Base-by-base conservation (phyloP, 768 basidiomycete genomes). In the Leccinum arenicola region DNA sequence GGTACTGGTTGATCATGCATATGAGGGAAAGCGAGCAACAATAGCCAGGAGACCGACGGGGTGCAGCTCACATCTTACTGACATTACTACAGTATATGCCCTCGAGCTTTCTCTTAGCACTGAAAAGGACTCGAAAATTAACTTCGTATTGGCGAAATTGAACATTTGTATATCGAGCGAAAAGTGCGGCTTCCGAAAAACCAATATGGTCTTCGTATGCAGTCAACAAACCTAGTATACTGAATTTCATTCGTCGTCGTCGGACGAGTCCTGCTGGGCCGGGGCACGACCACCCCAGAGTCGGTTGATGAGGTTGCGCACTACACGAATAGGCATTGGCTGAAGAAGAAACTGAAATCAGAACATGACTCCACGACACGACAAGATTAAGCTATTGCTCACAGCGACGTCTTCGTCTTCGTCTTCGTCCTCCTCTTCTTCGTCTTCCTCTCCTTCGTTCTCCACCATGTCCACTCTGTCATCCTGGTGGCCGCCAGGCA, bases 311-410 rank as follows among this genome's bases (percentile, higher is more conserved):
- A 89, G 72, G 64, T 84, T 85, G 11, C 85, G 77, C 2, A 88
- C 69, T 7, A 86, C 68, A 2, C 85, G 80, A 23, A 83, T 70
- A 10, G 86, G 85, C 66, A 89, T 73, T 3, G 84, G 80, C 87
- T 89, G 52, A 11, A 53, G n/a, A 53, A 56, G 29, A 8, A 14
- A 23, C 17, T 3, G 14, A 31, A 8, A 19, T 55, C 27, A 58
- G n/a, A 33, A 38, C n/a, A 55, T 29, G 29, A 50, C 40, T 29
- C 25, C 15, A 2, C 4, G 7, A 9, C 33, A 33, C 0, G 27
- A 29, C 8, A 29, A 19, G 14, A 19, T 31, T 1, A 6, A 19
- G 17, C 0, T 11, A 58, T 19, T 6, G 9, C 83, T 70, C 65
- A 86, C 86, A 23, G 81, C 77, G 50, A 82, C 72, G 3, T 74